phyloP scores from a whole-genome alignment of 768 basidiomycete genomes.

The Rhodotorula diobovata region DNA sequence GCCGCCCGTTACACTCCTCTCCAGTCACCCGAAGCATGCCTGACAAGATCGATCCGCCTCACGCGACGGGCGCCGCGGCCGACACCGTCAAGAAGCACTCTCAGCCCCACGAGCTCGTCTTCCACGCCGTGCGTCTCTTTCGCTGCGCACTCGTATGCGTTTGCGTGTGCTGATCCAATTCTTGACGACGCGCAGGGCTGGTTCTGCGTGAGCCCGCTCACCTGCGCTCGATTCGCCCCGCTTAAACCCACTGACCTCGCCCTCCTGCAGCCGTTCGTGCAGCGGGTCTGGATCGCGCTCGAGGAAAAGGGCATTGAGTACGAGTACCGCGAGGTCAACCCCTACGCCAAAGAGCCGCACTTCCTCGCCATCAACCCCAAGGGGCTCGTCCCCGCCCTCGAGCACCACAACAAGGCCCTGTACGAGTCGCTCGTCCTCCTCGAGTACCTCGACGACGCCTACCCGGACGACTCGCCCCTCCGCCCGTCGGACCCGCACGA shows the following conservation, averaged over 20 bases:
- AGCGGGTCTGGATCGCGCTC: slow-evolving; percentile 70
- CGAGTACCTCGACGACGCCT: slow-evolving; percentile 34
- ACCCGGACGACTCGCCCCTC: slow-evolving; percentile 1
- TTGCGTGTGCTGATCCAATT: neutral
- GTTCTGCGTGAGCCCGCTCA: neutral
- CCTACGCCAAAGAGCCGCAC: slow-evolving; percentile 54
- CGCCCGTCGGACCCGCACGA: slow-evolving; percentile 12
- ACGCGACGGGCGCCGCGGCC: slow-evolving; percentile 59
- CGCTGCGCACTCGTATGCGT: slow-evolving; percentile 45
- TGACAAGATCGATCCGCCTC: slow-evolving; percentile 58
- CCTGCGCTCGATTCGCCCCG: neutral
- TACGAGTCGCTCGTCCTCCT: slow-evolving; percentile 61
- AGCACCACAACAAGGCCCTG: slow-evolving; percentile 52
- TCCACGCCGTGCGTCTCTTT: slow-evolving; percentile 56
- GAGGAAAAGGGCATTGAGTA: slow-evolving; percentile 69
- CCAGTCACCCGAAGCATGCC: slow-evolving; percentile 41
- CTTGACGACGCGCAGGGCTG: neutral
- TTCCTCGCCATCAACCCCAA: slow-evolving; percentile 76
- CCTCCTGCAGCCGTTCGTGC: slow-evolving; percentile 74
- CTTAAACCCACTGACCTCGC: neutral
- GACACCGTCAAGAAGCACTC: slow-evolving; percentile 57
- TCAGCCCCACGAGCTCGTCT: slow-evolving; percentile 56
- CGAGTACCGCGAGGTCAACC: slow-evolving; percentile 66
- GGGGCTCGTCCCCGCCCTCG: slow-evolving; percentile 67
- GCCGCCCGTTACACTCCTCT: neutral